Evolutionary conservation across 805 yeast species (phyloP).

Genomic region (Lachancea thermotolerans): DNA sequence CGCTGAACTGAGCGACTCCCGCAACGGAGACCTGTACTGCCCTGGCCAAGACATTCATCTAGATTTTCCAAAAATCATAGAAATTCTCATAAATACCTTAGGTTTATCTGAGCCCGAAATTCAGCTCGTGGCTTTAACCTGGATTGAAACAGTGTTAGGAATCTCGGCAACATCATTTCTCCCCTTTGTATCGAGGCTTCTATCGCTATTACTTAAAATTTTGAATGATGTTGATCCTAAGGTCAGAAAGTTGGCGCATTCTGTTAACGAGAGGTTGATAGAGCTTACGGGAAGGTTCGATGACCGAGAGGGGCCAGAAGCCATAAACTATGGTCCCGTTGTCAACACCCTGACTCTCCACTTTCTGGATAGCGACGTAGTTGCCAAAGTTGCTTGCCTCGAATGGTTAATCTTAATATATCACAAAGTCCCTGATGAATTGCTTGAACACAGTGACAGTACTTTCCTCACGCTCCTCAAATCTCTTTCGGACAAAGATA

Average conservation of each 20-base stretch:
- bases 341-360: conserved; percentile 69
- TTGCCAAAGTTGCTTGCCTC: conserved; percentile 73
- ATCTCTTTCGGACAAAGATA: conserved; percentile 53
- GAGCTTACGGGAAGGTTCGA: conserved; percentile 35
- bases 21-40: conserved; percentile 50
- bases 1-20: conserved; percentile 4
- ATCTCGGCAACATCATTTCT: conserved; percentile 69
- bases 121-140: conserved; percentile 68
- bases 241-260: conserved; percentile 47
- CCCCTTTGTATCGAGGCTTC: conserved; percentile 65
- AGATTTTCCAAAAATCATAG: conserved; percentile 73
- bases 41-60: conserved; percentile 79
- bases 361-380: conserved; percentile 67
- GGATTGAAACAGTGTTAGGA: conserved; percentile 71
- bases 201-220: conserved; percentile 59
- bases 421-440: conserved; percentile 53
- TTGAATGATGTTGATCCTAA: conserved; percentile 48
- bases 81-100: conserved; percentile 72
- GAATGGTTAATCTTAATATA: conserved; percentile 88
- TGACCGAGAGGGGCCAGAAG: conserved; percentile 18
- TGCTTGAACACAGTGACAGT: conserved; percentile 49
- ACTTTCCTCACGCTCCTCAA: conserved; percentile 72
- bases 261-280: conserved; percentile 52
- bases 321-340: conserved; percentile 42
- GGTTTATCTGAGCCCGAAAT: conserved; percentile 70